Evolutionary conservation across 192 early-diverging fungal genomes (phyloP).

Genomic region (Coemansia erecta): DNA sequence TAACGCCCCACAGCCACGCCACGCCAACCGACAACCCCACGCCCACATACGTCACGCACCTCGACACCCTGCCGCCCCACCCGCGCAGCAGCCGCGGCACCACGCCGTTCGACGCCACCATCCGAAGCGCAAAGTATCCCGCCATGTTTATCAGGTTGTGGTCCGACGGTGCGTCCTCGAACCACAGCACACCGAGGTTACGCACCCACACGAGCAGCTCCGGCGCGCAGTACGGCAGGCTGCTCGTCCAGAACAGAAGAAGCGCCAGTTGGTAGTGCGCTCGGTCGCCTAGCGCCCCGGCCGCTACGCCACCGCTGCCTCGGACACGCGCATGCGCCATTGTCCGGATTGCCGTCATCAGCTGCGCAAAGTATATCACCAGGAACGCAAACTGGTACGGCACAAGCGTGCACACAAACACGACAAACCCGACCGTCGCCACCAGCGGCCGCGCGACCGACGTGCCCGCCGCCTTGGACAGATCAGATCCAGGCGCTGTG

Average conservation of each 20-base stretch:
- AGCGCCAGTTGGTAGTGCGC: constrained; percentile 67
- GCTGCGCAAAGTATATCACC: constrained; percentile 58
- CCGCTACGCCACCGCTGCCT: constrained; percentile 5
- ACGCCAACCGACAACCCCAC: constrained; percentile 48
- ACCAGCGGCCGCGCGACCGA: constrained; percentile 12
- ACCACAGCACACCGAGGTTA: constrained; percentile 78
- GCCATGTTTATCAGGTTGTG: constrained; percentile 53
- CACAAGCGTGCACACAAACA: constrained; percentile 60
- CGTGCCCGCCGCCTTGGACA: not conserved
- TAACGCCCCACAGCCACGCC: constrained; percentile 58
- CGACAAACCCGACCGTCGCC: constrained; percentile 45
- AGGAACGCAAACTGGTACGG: constrained; percentile 80
- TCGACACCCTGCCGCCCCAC: not conserved
- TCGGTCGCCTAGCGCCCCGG: constrained; percentile 24
- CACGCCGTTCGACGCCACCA: constrained; percentile 33
- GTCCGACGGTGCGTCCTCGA: constrained; percentile 75
- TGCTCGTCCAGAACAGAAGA: constrained; percentile 65
- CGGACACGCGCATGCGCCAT: constrained; percentile 27
- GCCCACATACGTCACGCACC: constrained; percentile 28
- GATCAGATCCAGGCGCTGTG: too few relatives aligned
- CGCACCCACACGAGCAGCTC: constrained; percentile 79
- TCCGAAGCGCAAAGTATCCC: constrained; percentile 40
- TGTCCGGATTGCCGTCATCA: constrained; percentile 54
- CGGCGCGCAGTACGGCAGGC: constrained; percentile 72
- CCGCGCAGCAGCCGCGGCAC: constrained; percentile 26